Evolutionary conservation across 805 yeast species (phyloP).

Genomic region (Zygosaccharomyces gambellarensis): DNA sequence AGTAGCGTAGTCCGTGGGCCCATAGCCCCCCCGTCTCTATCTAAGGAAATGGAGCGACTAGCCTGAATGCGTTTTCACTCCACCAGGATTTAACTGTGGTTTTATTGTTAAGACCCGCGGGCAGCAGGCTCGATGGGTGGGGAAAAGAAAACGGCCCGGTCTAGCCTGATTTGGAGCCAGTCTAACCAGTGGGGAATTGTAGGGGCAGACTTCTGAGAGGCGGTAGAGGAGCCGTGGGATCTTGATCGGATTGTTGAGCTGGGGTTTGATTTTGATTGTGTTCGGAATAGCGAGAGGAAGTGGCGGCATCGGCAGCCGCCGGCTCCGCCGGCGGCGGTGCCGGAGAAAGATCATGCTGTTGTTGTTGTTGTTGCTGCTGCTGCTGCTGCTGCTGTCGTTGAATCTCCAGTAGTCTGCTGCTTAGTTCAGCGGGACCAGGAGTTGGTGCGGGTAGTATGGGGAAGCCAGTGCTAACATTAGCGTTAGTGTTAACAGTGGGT

Average conservation of each 20-base stretch:
- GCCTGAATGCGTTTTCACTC: too few relatives aligned
- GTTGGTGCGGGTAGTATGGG: not conserved
- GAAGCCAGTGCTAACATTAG: not conserved
- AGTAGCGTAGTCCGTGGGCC: not conserved
- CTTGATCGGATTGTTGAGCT: conserved; percentile 1
- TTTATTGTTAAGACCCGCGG: too few relatives aligned
- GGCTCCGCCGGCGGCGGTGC: conserved; percentile 11
- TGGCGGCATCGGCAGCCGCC: conserved; percentile 3
- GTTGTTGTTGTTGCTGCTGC: conserved; percentile 3
- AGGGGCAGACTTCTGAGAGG: conserved; percentile 33
- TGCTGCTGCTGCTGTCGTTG: conserved; percentile 21
- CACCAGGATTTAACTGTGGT: too few relatives aligned
- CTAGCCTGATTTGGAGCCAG: too few relatives aligned
- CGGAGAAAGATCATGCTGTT: conserved; percentile 2
- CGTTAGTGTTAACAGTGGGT: not conserved
- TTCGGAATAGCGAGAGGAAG: conserved; percentile 9
- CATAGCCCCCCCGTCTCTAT: too few relatives aligned
- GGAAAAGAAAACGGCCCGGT: not conserved
- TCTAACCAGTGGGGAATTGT: conserved; percentile 30
- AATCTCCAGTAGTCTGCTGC: conserved; percentile 19
- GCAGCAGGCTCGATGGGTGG: not conserved
- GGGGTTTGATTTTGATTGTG: not conserved
- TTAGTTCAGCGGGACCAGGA: conserved; percentile 12
- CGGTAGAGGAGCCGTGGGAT: conserved; percentile 21
- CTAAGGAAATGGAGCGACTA: too few relatives aligned